Conservation (phyloP, 768 basidiomycete genomes). For the Cystoderma amianthinum region DNA sequence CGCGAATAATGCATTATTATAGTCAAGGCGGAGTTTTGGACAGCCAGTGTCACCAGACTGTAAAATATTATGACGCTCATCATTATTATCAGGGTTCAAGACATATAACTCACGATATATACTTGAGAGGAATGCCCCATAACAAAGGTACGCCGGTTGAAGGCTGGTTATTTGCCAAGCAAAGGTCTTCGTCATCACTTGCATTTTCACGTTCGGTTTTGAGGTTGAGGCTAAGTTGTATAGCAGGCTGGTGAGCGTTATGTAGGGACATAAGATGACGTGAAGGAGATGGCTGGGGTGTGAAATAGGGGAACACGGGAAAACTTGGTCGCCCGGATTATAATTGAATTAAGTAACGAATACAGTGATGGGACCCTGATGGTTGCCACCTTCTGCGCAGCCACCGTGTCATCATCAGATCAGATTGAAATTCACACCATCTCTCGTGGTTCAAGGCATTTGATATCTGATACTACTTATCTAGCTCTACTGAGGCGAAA, state of each 20-base stretch:
- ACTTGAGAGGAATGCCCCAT: constrained; percentile 71
- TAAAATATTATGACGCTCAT: constrained; percentile 2
- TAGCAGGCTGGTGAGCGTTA: constrained; percentile 19
- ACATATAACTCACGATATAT: constrained; percentile 56
- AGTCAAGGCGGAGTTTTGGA: constrained; percentile 87
- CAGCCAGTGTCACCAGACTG: constrained; percentile 77
- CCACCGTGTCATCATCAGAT: too few species aligned
- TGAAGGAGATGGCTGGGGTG: constrained; percentile 16
- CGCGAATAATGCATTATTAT: constrained; percentile 98
- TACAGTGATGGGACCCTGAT: too few species aligned
- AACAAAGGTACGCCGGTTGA: constrained; percentile 55
- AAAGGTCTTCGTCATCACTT: constrained; percentile 40
- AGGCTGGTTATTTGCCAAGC: constrained; percentile 22
- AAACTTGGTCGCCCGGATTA: constrained; percentile 1
- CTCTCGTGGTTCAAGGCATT: too few species aligned
- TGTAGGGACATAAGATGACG: constrained; percentile 18
- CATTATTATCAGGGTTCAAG: constrained; percentile 1
- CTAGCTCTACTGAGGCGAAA: too few species aligned
- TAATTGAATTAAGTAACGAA: background rate
- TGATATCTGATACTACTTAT: too few species aligned
- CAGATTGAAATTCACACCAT: too few species aligned
- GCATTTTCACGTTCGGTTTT: too few species aligned
- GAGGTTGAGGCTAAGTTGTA: too few species aligned
- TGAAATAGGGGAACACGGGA: constrained; percentile 8
- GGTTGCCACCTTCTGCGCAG: too few species aligned